Evolutionary conservation across 2,329 filamentous ascomycete species (phyloP), one percentile per base, ranked within the genome.

Genomic region (Fusarium pseudonygamai): DNA sequence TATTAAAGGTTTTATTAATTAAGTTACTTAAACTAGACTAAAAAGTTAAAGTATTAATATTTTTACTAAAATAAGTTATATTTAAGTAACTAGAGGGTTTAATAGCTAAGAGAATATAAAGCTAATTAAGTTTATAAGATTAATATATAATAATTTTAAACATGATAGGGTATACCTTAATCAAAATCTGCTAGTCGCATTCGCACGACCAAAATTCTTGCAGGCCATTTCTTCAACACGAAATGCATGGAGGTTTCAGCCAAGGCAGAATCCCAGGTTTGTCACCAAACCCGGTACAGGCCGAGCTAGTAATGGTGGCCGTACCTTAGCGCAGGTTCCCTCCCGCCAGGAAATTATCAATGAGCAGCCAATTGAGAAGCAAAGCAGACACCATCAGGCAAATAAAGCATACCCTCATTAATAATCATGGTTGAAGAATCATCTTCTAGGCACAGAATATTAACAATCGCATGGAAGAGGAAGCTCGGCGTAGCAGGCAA

Each of bases 401-500:
- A 24, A 18, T 6, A 14, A 52, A 12, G 2, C 8, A 37, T 22
- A 9, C 12, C 3, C 10, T 0, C 0, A 52, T 37, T 22, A 18
- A n/a, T 9, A 13, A n/a, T 9, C 9, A 37, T 26, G 2, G 12
- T 3, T 12, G 1, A 24, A 14, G 8, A 24, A 9, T 13, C 8
- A 20, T 34, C 3, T 34, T 11, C 3, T 28, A 2, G 24, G 14
- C 6, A 12, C 7, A 10, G 7, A 16, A 18, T 5, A 22, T 5
- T 12, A 13, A 10, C 18, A 37, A 37, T 4, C 3, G 0, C 12
- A 8, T 15, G 32, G 9, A 26, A 53, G 34, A 53, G 2, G 34
- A 28, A 24, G 22, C 18, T 45, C 56, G 63, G 63, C 26, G 26
- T 46, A 43, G 39, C 39, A 73, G 71, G 71, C 71, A 73, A 30